phyloP scores from a whole-genome alignment of 2,329 filamentous ascomycete species.

The Colletotrichum tanaceti region DNA sequence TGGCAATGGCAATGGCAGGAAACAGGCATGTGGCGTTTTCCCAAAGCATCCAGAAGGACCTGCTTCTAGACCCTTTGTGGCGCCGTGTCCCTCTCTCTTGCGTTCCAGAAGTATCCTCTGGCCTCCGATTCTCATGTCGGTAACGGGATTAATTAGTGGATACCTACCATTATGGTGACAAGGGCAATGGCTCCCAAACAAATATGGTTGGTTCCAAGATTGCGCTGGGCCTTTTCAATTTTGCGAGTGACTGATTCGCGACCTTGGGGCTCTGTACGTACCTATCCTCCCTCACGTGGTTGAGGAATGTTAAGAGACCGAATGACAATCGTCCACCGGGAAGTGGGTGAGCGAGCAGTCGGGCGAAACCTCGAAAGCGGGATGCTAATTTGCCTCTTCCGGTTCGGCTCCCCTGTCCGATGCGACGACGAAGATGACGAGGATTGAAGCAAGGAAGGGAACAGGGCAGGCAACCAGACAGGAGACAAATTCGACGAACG shows the following conservation, averaged over 20 bases:
- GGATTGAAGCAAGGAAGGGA: too few species aligned
- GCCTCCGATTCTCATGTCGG: conserved; percentile 35
- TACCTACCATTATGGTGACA: conserved; percentile 30
- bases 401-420: too few species aligned
- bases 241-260: conserved; percentile 8
- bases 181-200: conserved; percentile 20
- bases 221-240: conserved; percentile 24
- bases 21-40: neutral
- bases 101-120: conserved; percentile 1
- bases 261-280: neutral
- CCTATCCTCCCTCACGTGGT: neutral
- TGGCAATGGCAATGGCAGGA: conserved; percentile 7
- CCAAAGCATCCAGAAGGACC: conserved; percentile 1
- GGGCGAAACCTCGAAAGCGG: too few species aligned
- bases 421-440: too few species aligned
- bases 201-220: conserved; percentile 31
- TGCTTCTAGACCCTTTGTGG: conserved; percentile 3
- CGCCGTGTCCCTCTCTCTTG: neutral
- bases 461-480: too few species aligned
- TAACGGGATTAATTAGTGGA: conserved; percentile 36
- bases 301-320: conserved; percentile 17
- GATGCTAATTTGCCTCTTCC: too few species aligned
- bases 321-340: too few species aligned
- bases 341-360: too few species aligned
- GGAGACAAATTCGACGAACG: too few species aligned